Base-by-base conservation (phyloP, 2,329 filamentous ascomycete species). In the Geosmithia flava region DNA sequence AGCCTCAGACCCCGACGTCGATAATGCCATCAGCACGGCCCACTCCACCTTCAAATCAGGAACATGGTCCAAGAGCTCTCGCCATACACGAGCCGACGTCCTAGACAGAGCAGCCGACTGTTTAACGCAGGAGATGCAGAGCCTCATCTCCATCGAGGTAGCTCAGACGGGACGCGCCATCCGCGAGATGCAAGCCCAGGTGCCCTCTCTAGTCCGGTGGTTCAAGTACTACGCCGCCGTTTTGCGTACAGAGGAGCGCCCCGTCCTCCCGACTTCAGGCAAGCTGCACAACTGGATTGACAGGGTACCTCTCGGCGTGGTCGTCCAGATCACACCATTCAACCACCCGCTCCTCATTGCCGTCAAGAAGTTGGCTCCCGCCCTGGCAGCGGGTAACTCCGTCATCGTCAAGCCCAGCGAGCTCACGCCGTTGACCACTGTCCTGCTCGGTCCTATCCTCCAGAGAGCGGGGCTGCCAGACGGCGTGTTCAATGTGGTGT, bases 381-480 rank as follows among this genome's bases (percentile, higher is more conserved):
- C 91, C 15, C 74, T 97, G 33, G 75, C 96, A 37, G 81, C 87
- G 27, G 91, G 91, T 39, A 95, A 96, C 68, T 83, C 85, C 2
- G 87, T 96, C 50, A 91, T 97, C 50, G 70, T 97, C 49, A 96
- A 96, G 70, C 90, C 91, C 20, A 95, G 88, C 7, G 91, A 91
- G 11, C 91, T 96, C 67, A 96, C 91, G 1, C 91, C 91, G 2
- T 95, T 90, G 0, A 83, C 95, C 51, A 89, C 80, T 40, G 90
- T 96, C 69, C 87, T 88, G 52, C 77, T 95, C n/a, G 71, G 84
- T 48, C 75, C 83, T 53, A 78, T 86, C 47, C 95, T 97, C 62
- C 64, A 70, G 42, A 79, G 88, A 58, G 87, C 89, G 17, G 91
- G 91, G 8, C 75, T 96, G 33, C 87, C 88, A 19, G 64, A 81